Evolutionary conservation across 345 rosid genomes (phyloP), one percentile per base, ranked within the genome.

Genomic region (Combretum micranthum): DNA sequence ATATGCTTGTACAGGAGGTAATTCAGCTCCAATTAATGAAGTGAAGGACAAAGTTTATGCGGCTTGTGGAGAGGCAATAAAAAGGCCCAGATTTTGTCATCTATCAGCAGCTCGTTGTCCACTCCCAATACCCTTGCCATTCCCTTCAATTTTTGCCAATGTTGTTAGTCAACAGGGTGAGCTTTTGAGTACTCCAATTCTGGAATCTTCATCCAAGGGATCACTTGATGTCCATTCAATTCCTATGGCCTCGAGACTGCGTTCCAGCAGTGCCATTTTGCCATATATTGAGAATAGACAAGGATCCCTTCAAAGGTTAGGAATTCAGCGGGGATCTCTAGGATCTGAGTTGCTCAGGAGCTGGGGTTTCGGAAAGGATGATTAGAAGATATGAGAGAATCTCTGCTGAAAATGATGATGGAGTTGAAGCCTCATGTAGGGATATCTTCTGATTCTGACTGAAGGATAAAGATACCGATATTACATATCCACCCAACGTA

Each of bases 341-440:
- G 95, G 93, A 52, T 57, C 80, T 14, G 85, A 85, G 74, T 21
- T 83, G 47, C 75, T 88, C 4, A 78, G 87, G 52, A 69, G 72
- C 47, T 93, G 99, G 96, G 96, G 96, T n/a, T 83, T 89, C 21
- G 88, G 70, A 44, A 83, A 69, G 69, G 97, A 93, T 45, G 97
- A 89, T 55, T 87, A 46, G 86, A 82, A 44, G 97, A 89, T 42
- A 69, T 87, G 47, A 84, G 87, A 39, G 89, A 93, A 79, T 66
- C 25, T n/a, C 52, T 89, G 55, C 70, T 81, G 5, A 80, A 77
- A 66, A 83, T 93, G 96, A 81, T 85, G 16, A 22, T 69, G 25
- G 65, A 76, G 48, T 49, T 93, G 4, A 65, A 76, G 52, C 79
- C 88, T 55, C 55, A 64, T 16, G 53, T 64, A 25, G 62, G 73